Evolutionary conservation across 495 filamentous ascomycete genomes (phyloP).

Genomic region (Neurospora sp.): DNA sequence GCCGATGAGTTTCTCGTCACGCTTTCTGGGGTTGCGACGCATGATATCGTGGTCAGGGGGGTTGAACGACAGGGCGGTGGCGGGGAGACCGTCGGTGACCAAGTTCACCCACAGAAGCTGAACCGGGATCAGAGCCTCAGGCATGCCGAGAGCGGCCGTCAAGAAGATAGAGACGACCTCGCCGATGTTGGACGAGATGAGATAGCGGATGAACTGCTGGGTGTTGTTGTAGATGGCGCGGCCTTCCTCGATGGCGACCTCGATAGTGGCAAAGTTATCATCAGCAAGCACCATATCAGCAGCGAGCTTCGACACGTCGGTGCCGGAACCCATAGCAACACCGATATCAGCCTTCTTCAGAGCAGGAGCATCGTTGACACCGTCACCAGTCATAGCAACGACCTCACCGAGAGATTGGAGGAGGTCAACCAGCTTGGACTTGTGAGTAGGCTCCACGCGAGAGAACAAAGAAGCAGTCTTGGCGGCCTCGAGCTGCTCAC

Average conservation of each 20-base stretch:
- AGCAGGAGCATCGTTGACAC: constrained; percentile 97
- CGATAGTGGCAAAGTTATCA: constrained; percentile 98
- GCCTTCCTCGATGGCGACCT: constrained; percentile 91
- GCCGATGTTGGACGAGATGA: constrained; percentile 98
- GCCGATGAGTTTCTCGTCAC: constrained; percentile 83
- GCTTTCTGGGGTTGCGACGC: constrained; percentile 78
- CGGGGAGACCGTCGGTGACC: constrained; percentile 94
- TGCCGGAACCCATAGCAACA: constrained; percentile 97
- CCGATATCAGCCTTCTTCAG: constrained; percentile 99
- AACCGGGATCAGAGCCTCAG: constrained; percentile 93
- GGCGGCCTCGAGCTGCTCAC: constrained; percentile 71
- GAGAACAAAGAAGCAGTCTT: constrained; percentile 88
- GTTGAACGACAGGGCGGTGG: constrained; percentile 95
- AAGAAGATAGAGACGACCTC: constrained; percentile 99
- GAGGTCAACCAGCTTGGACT: constrained; percentile 91
- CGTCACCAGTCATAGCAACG: constrained; percentile 98
- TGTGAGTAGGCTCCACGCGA: constrained; percentile 91
- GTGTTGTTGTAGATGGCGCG: constrained; percentile 99
- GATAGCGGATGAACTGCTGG: constrained; percentile 97
- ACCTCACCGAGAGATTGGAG: constrained; percentile 90
- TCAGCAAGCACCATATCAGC: constrained; percentile 98
- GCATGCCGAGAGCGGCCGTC: constrained; percentile 94
- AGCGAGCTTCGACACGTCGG: constrained; percentile 92
- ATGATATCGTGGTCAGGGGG: constrained; percentile 96
- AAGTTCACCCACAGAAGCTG: constrained; percentile 99